Base-by-base conservation (phyloP, 306 rosid genomes). In the Elaeagnus macrophylla region DNA sequence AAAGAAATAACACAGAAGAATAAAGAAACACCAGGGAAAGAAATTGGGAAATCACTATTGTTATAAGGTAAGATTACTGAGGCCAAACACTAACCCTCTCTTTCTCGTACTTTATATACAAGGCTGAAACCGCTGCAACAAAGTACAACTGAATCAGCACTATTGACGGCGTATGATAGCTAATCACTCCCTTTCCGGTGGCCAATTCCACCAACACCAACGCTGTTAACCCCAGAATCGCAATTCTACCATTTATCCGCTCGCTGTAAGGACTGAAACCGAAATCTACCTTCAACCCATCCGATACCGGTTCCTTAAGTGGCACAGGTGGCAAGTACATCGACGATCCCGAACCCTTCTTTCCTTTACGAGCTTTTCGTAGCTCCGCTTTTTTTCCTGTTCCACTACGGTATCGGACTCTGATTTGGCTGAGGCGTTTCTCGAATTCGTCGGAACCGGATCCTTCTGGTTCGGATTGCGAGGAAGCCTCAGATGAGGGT, bases 41-140 rank as follows among this genome's bases (percentile, higher is more conserved):
- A 42, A 9, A 42, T 42, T 42, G 11, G 13, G 9, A 42, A 42
- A 42, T 25, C 32, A 25, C 32, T 25, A 25, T 5, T 25, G 4
- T 25, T 25, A 25, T 25, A 7, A 15, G 14, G 14, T 14, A 45
- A 45, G 49, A 45, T 6, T 12, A 14, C 49, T 45, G 51, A 19
- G 95, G 96, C 93, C 93, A 84, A 53, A 84, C 77, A 15, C 93
- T 80, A 38, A 80, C 68, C 78, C 74, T 87, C 81, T 91, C 96
- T 56, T 84, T 91, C 81, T 86, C 80, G 32, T 62, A 77, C 70
- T 89, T 89, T 15, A 89, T 55, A 62, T 65, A 86, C 52, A 81
- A 9, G 12, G 97, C 81, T 2, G 80, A 54, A 32, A 69, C 88
- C 0, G 93, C 93, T 44, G 94, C 83, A 40, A 90, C 86, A 12